Base-by-base conservation (phyloP, 768 basidiomycete genomes). In the Gautieria morchelliformis region DNA sequence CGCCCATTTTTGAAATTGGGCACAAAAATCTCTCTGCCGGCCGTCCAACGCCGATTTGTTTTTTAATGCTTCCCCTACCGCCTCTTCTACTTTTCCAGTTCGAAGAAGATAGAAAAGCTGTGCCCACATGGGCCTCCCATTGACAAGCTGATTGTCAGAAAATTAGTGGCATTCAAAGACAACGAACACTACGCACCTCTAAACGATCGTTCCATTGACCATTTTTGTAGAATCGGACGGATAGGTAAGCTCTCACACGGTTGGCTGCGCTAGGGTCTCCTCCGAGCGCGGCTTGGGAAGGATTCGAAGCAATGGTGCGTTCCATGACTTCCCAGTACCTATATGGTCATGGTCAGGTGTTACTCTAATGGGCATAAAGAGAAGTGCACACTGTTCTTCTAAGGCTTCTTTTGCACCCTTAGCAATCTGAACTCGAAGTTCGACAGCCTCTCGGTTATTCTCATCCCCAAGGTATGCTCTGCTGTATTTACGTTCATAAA, bases 71-170 rank as follows among this genome's bases (percentile, higher is more conserved):
- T 94, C 86, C 6, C 80, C 78, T 27, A 95, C 72, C 0, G 94
- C 93, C 59, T 97, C 94, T 40, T 80, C 75, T 6, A 76, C 67
- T 67, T 93, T 85, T 0, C 95, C 95, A 1, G 87, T 87, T 24
- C 95, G 83, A 10, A 99, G 76, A 15, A 99, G 80, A 72, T 87
- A 94, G 71, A 90, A 97, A n/a, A 94, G 67, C 58, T 90, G 85
- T 10, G 94, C 95, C 93, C 93, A 99, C 12, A 98, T 63, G 1
- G 93, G 91, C 64, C 88, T 86, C 10, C 89, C 88, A 56, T 87
- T 84, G 22, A 95, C 82, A 58, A 93, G 73, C 89, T 94, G 48
- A 58, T 22, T 54, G 45, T 56, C n/a, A 61, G 7, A 12, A 35
- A 54, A 2, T 39, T 19, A 3, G 5, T 59, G 37, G 63, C 14